Evolutionary conservation across 2,329 filamentous ascomycete species (phyloP).

Genomic region (Intubia oerlemansii): DNA sequence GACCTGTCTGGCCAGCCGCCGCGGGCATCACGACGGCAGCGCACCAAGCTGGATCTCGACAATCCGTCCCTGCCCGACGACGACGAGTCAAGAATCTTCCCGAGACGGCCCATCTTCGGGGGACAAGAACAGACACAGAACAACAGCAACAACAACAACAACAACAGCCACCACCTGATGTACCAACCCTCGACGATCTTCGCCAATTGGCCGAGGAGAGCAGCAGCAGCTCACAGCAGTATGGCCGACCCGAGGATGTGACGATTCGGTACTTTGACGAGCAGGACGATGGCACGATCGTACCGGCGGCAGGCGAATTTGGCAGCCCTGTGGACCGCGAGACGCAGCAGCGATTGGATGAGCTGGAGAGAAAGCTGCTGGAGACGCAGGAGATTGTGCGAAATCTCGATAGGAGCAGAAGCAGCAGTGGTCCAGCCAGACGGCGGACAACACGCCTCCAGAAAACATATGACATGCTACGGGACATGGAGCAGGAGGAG

Average conservation of each 20-base stretch:
- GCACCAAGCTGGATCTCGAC: neutral
- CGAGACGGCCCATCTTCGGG: too few relatives aligned
- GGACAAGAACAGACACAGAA: too few relatives aligned
- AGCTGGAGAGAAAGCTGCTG: constrained; percentile 14
- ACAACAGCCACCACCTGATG: too few relatives aligned
- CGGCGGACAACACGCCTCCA: constrained; percentile 4
- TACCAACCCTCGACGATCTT: too few relatives aligned
- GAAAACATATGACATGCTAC: constrained; percentile 5
- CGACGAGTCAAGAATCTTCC: too few relatives aligned
- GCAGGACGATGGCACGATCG: constrained; percentile 16
- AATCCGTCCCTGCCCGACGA: neutral
- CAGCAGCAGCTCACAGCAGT: too few relatives aligned
- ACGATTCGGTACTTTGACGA: constrained; percentile 28
- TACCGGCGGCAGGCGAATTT: constrained; percentile 16
- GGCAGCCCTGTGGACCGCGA: constrained; percentile 17
- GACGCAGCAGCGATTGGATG: constrained; percentile 16
- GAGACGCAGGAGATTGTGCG: constrained; percentile 10
- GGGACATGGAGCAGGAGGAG: constrained; percentile 10
- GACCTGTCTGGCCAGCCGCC: neutral
- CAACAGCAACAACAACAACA: too few relatives aligned
- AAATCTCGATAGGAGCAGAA: constrained; percentile 4
- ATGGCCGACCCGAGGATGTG: constrained; percentile 6
- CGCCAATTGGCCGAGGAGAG: too few relatives aligned
- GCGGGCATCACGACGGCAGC: neutral
- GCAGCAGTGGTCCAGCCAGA: constrained; percentile 1